phyloP scores from a whole-genome alignment of 1,284 basidiomycete genomes.

The Sparassis latifolia region DNA sequence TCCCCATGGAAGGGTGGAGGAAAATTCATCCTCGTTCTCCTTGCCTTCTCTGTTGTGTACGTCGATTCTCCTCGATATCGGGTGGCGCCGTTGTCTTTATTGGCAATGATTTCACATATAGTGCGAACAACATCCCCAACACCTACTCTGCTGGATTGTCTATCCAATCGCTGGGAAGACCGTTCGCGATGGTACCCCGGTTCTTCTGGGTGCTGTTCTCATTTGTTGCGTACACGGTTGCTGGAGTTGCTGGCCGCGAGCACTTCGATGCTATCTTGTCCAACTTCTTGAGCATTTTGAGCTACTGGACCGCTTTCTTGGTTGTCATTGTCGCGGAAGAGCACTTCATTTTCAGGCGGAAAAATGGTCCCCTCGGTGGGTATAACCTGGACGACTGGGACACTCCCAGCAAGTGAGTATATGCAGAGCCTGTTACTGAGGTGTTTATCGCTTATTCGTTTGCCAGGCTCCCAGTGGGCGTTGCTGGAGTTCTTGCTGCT shows the following conservation, averaged over 20 bases:
- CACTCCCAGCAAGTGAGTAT: conserved; percentile 31
- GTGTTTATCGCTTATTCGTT: conserved; percentile 1
- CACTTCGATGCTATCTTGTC: conserved; percentile 53
- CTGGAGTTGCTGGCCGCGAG: conserved; percentile 55
- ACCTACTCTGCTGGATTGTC: conserved; percentile 53
- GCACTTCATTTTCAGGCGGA: conserved; percentile 48
- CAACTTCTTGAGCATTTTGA: conserved; percentile 48
- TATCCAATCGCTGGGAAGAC: conserved; percentile 49
- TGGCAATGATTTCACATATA: conserved; percentile 10
- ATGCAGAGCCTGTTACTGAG: no score
- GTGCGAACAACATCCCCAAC: conserved; percentile 55
- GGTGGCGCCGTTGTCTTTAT: no score
- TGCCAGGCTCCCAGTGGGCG: conserved; percentile 44
- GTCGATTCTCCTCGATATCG: conserved; percentile 6
- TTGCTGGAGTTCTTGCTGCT: conserved; percentile 46
- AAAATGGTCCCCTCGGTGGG: conserved; percentile 35
- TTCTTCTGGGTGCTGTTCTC: conserved; percentile 53
- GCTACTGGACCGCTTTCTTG: conserved; percentile 64
- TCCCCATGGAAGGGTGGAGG: conserved; percentile 45
- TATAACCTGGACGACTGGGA: conserved; percentile 58
- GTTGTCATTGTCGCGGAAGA: conserved; percentile 53
- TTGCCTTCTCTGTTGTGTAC: conserved; percentile 48
- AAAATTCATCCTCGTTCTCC: conserved; percentile 52
- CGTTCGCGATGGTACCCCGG: conserved; percentile 50
- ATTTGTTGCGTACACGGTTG: conserved; percentile 48